These are phyloP conservation scores for Daldinia loculata DNA, from an alignment of 495 filamentous ascomycete genomes.

Conservation along the genomic window DNA sequence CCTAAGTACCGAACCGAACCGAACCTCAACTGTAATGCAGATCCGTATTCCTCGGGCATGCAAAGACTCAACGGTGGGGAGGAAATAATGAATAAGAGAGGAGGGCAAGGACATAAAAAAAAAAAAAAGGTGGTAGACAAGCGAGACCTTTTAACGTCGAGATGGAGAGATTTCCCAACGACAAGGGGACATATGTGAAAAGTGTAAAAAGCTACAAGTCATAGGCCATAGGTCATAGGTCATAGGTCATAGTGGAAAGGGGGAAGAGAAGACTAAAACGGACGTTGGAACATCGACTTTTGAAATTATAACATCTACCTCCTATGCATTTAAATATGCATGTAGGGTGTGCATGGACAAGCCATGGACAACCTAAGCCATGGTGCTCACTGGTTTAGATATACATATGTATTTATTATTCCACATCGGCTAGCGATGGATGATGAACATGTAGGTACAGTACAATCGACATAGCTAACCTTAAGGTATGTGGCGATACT, in stretches of 20 bases:
- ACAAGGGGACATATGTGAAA: neutral
- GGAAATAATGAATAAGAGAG: slow-evolving; percentile 1
- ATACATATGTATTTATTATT: neutral
- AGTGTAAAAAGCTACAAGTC: slow-evolving; percentile 5
- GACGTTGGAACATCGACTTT: slow-evolving; percentile 37
- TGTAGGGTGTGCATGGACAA: slow-evolving; percentile 30
- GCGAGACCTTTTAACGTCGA: slow-evolving; percentile 30
- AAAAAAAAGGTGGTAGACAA: slow-evolving; percentile 10
- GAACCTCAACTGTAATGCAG: slow-evolving; percentile 12
- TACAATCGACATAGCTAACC: neutral
- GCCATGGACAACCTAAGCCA: neutral
- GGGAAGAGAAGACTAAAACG: neutral
- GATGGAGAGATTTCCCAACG: neutral
- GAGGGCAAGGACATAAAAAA: neutral
- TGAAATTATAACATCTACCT: slow-evolving; percentile 25
- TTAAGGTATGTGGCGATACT: neutral
- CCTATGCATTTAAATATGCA: slow-evolving; percentile 42
- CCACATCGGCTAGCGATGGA: slow-evolving; percentile 10
- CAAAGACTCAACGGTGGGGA: slow-evolving; percentile 1
- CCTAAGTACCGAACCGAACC: slow-evolving; percentile 35
- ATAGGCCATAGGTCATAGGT: neutral
- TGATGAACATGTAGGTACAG: neutral
- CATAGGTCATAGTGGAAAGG: neutral
- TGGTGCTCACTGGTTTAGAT: neutral
- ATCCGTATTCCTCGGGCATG: slow-evolving; percentile 6